Conservation (phyloP, 2,329 filamentous ascomycete species). For the Claviceps humidiphila region DNA sequence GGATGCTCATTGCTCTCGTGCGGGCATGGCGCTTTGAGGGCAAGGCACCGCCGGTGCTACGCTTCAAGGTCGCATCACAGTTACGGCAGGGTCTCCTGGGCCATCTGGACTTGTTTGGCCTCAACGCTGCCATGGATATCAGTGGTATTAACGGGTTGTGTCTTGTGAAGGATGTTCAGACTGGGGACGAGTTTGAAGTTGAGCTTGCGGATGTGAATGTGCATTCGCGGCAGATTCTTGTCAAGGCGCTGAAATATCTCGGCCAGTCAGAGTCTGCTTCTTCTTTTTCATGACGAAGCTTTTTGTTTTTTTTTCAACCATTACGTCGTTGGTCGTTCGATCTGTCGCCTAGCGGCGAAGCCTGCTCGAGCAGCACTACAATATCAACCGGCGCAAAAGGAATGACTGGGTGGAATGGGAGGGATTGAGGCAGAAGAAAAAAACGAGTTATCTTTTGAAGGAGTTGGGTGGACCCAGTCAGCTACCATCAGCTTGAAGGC, state of each 20-base stretch:
- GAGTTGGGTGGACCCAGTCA: too few relatives aligned
- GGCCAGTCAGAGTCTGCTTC: background rate
- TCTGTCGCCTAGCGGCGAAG: background rate
- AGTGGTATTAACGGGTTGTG: slow-evolving; percentile 24
- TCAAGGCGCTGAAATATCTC: slow-evolving; percentile 28
- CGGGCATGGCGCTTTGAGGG: slow-evolving; percentile 46
- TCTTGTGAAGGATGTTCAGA: slow-evolving; percentile 28
- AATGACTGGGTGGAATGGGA: background rate
- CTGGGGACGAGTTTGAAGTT: slow-evolving; percentile 43
- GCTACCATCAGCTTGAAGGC: too few relatives aligned
- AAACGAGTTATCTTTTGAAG: too few relatives aligned
- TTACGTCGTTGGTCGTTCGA: too few relatives aligned
- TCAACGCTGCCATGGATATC: slow-evolving; percentile 27
- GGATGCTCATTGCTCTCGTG: slow-evolving; percentile 46
- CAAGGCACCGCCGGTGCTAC: slow-evolving; percentile 32
- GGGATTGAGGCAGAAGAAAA: too few relatives aligned
- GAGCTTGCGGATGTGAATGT: slow-evolving; percentile 41
- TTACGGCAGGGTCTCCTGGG: slow-evolving; percentile 24
- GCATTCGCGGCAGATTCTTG: slow-evolving; percentile 29
- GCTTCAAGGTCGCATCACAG: slow-evolving; percentile 31
- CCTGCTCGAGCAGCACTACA: background rate
- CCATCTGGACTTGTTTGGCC: slow-evolving; percentile 37
- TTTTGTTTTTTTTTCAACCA: background rate
- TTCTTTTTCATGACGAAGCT: background rate
- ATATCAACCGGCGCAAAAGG: background rate